Evolutionary conservation across 208 protist genomes (phyloP).

Genomic region (Naegleria fowleri): DNA sequence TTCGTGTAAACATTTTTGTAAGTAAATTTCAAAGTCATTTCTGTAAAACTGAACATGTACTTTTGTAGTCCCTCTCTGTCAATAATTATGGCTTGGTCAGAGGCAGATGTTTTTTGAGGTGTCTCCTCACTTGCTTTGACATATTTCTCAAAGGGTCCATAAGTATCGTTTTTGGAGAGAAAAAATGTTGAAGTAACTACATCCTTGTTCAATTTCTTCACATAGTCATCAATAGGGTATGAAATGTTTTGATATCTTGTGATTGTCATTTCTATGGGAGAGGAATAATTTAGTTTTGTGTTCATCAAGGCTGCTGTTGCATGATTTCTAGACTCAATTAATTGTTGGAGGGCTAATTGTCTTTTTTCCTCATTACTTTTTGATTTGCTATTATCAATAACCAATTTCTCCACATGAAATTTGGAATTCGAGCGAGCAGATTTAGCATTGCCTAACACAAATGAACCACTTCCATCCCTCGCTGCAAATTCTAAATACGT

Average conservation of each 20-base stretch:
- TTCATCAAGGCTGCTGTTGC: background rate
- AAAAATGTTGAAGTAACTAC: background rate
- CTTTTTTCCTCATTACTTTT: background rate
- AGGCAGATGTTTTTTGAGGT: background rate
- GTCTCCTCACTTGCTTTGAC: background rate
- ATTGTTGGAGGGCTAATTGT: background rate
- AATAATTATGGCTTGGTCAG: background rate
- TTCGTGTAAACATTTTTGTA: background rate
- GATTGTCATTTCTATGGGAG: background rate
- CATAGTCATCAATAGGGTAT: background rate
- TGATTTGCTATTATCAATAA: background rate
- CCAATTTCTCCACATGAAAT: background rate
- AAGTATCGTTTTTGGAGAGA: background rate
- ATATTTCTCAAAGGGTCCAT: background rate
- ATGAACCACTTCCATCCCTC: background rate
- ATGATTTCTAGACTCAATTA: background rate
- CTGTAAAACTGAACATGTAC: background rate
- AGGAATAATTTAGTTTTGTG: background rate
- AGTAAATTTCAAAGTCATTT: background rate
- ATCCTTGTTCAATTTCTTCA: background rate
- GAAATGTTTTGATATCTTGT: background rate
- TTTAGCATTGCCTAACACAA: background rate
- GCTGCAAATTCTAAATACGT: background rate
- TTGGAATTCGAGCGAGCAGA: background rate
- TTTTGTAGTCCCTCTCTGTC: background rate